Evolutionary conservation across 345 rosid genomes (phyloP).

Genomic region (Aegle marmelos): DNA sequence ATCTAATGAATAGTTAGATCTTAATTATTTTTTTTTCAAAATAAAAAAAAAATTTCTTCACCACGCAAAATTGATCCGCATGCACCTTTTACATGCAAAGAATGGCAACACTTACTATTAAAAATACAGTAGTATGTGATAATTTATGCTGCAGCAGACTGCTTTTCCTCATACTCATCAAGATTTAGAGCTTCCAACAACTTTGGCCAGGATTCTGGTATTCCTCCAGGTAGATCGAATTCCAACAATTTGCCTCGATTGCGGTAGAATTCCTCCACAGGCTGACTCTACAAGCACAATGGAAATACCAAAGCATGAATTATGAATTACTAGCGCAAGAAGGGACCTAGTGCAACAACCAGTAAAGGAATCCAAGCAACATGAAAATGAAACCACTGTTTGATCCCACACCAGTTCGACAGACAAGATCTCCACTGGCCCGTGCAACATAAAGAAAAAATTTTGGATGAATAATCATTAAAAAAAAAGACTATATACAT

Average conservation of each 20-base stretch:
- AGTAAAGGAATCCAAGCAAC: neutral
- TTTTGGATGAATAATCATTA: neutral
- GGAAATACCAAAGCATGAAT: neutral
- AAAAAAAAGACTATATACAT: neutral
- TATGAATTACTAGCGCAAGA: neutral
- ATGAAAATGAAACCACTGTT: neutral
- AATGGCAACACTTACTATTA: slow-evolving; percentile 33
- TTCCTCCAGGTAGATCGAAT: slow-evolving; percentile 90
- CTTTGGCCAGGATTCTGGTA: slow-evolving; percentile 97
- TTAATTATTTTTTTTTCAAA: slow-evolving; percentile 15
- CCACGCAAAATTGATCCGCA: slow-evolving; percentile 53
- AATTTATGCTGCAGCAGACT: slow-evolving; percentile 61
- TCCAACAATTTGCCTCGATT: slow-evolving; percentile 68
- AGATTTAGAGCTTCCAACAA: slow-evolving; percentile 81
- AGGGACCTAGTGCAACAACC: neutral
- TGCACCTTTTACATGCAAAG: slow-evolving; percentile 53
- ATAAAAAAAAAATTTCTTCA: slow-evolving; percentile 17
- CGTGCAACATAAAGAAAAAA: neutral
- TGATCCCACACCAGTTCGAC: neutral
- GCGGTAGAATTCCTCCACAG: slow-evolving; percentile 81
- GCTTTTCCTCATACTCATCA: slow-evolving; percentile 71
- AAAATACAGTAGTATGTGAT: slow-evolving; percentile 23
- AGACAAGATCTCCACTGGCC: neutral
- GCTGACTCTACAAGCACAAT: slow-evolving; percentile 68
- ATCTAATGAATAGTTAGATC: slow-evolving; percentile 1